Evolutionary conservation across 2,329 filamentous ascomycete species (phyloP).

Genomic region (Colletotrichum navitas): DNA sequence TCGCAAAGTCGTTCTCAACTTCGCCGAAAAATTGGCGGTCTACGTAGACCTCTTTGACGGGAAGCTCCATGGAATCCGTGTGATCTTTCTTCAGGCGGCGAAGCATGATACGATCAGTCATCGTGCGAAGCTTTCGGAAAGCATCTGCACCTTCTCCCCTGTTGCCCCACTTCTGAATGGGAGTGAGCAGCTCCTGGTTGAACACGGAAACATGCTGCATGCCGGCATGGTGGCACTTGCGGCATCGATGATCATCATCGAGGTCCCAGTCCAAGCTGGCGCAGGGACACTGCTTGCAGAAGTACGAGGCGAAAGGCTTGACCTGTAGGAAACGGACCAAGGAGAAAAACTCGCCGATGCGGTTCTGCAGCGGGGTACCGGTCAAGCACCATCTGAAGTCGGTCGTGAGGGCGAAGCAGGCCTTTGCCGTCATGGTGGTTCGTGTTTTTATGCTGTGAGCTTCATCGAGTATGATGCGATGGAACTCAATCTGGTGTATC

Average conservation of each 20-base stretch:
- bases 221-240: constrained; percentile 65
- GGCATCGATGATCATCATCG: constrained; percentile 78
- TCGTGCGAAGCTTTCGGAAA: constrained; percentile 84
- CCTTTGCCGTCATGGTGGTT: constrained; percentile 91
- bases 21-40: constrained; percentile 97
- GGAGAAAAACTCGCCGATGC: constrained; percentile 97
- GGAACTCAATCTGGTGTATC: constrained; percentile 88
- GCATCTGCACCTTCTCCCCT: constrained; percentile 74
- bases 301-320: constrained; percentile 90
- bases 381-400: constrained; percentile 96
- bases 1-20: constrained; percentile 94
- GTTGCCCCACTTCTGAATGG: constrained; percentile 75
- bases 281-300: constrained; percentile 90
- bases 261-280: constrained; percentile 87
- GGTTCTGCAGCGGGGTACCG: constrained; percentile 95
- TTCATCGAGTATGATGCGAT: constrained; percentile 94
- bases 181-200: constrained; percentile 95
- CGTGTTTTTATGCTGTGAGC: constrained; percentile 94
- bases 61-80: constrained; percentile 94
- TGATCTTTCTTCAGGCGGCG: constrained; percentile 94
- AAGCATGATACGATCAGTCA: constrained; percentile 96
- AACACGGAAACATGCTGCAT: constrained; percentile 73
- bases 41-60: constrained; percentile 92
- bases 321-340: constrained; percentile 92
- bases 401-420: constrained; percentile 90